phyloP scores from a whole-genome alignment of 2,329 filamentous ascomycete genomes.

The Lachnellula arida region DNA sequence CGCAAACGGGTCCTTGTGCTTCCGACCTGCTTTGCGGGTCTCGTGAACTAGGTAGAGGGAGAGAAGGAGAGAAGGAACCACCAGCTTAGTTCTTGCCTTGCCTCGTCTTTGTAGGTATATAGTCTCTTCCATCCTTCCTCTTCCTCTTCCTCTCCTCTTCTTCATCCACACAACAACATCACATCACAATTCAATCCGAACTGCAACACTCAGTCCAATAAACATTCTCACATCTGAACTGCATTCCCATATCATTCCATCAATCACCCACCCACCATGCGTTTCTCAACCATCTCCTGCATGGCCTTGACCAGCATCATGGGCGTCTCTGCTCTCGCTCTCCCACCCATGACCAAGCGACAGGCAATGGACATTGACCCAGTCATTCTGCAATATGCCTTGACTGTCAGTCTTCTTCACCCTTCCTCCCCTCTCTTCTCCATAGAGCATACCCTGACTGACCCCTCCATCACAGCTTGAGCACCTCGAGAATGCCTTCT shows the following conservation, averaged over 20 bases:
- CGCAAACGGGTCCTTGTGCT: too few species aligned
- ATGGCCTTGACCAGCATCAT: slow-evolving; percentile 13
- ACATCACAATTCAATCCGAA: too few species aligned
- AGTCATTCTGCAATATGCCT: slow-evolving; percentile 43
- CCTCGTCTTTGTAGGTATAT: neutral
- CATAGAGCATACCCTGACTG: slow-evolving; percentile 2
- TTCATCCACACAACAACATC: neutral
- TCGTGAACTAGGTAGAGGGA: too few species aligned
- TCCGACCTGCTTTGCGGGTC: too few species aligned
- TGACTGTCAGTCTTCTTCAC: slow-evolving; percentile 30
- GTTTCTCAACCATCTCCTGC: slow-evolving; percentile 20
- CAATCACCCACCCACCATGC: slow-evolving; percentile 24
- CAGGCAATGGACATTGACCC: slow-evolving; percentile 24
- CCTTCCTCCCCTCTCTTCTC: too few species aligned
- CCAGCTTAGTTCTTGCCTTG: neutral
- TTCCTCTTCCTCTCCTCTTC: neutral
- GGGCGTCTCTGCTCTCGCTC: slow-evolving; percentile 11
- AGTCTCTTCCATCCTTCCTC: neutral
- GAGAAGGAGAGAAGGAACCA: too few species aligned
- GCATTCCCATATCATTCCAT: neutral
- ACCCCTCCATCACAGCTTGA: slow-evolving; percentile 37
- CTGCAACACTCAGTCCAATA: neutral
- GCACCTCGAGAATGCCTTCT: slow-evolving; percentile 60
- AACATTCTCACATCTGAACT: neutral
- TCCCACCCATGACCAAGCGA: slow-evolving; percentile 19